These are phyloP conservation scores for Chrysochromulina tobinii DNA, from an alignment of 78 protist genomes.

Conservation along the genomic window DNA sequence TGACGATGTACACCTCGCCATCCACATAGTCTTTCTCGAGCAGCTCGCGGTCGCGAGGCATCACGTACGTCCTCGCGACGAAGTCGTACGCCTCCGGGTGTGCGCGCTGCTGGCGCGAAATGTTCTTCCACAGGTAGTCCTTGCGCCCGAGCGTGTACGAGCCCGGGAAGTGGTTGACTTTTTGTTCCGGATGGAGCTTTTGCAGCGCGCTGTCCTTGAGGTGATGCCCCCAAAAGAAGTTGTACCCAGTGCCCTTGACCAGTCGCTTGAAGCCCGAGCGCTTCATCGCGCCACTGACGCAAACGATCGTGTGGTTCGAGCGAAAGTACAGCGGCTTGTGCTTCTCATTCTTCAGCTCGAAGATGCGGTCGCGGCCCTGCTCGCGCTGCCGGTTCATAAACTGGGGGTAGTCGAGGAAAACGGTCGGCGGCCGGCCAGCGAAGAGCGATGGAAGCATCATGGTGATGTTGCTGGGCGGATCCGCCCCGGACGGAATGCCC, in stretches of 20 bases:
- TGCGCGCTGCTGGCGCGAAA: not conserved
- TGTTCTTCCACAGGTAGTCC: slow-evolving; percentile 16
- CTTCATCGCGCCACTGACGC: not conserved
- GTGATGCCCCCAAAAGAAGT: not conserved
- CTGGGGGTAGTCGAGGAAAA: not conserved
- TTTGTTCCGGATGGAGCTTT: not conserved
- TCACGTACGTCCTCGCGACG: slow-evolving; percentile 7
- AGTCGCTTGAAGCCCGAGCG: not conserved
- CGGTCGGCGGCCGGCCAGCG: not conserved
- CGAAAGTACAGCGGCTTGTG: not conserved
- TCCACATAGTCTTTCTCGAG: slow-evolving; percentile 27
- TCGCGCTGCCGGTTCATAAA: not conserved
- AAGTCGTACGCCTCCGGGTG: not conserved
- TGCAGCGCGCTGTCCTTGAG: not conserved
- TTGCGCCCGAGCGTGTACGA: slow-evolving; percentile 42
- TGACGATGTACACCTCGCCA: slow-evolving; percentile 42
- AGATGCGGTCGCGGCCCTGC: not conserved
- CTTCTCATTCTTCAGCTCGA: not conserved
- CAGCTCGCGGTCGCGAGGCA: slow-evolving; percentile 23
- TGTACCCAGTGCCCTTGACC: not conserved
- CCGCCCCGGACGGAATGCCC: too few species aligned
- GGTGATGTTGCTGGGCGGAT: not conserved
- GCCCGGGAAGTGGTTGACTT: slow-evolving; percentile 48
- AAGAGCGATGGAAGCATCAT: slow-evolving; percentile 1
- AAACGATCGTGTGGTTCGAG: not conserved